Base-by-base conservation (phyloP, 2,329 filamentous ascomycete species). In the Ceratocystiopsis sp. region DNA sequence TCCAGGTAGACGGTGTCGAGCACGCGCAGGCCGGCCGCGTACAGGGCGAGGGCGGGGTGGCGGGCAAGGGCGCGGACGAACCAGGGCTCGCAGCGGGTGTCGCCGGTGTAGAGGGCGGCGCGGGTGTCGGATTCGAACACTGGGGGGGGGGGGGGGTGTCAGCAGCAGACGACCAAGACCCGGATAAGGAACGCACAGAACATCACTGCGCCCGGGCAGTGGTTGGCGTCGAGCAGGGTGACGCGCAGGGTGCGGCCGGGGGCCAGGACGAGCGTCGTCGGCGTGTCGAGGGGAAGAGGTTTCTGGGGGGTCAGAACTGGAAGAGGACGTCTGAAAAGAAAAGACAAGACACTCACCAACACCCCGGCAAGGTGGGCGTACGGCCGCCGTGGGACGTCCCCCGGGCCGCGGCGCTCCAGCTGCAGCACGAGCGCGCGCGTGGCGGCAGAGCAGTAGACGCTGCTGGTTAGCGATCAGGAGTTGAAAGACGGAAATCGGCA, bases 131-230 rank as follows among this genome's bases (percentile, higher is more conserved):
- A 77, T 60, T 95, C 84, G 25, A 95, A 80, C 16, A 95, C 69
- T 73, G 13, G 4, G 42, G 17, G 11, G 19, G 7, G 37, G 6
- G 38, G 38, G 1, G 7, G 4, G 3, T 9, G 29, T 14, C 2
- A 10, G 16, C 15, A 2, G 2, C n/a, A 25, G 1, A 19, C 2
- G 5, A n/a, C 17, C 15, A 29, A 12, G 11, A 21, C 33, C 10
- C 3, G n/a, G 3, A 37, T 16, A 2, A 16, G 12, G 2, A 5
- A 57, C 70, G 50, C 56, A 75, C 72, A 65, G 55, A 95, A 95
- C 85, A 94, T 93, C 16, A 91, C 84, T 16, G 85, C 78, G 0
- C 89, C 87, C 0, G 80, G 72, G 53, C 89, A 96, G 56, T 95
- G 89, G 52, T 96, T 95, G 1, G 89, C 86, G 62, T 94, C 81